Base-by-base conservation (phyloP, 306 rosid genomes). In the Psophocarpus tetragonolobus region DNA sequence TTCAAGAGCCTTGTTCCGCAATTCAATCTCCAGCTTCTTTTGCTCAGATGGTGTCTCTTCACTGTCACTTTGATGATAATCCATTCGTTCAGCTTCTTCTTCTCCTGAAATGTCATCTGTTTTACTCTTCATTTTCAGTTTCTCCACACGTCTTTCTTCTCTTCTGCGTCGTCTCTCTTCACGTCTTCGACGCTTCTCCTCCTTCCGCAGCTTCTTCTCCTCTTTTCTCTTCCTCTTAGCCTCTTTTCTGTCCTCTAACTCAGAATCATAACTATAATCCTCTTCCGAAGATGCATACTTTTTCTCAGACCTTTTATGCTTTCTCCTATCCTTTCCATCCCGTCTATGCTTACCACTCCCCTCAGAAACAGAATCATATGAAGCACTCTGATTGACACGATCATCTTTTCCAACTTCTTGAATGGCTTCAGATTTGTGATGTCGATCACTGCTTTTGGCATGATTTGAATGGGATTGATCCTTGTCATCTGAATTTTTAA, bases 1-100 rank as follows among this genome's bases (percentile, higher is more conserved):
- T 83, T 96, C 97, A 4, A 96, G 93, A 75, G 99, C 99, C 96
- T 92, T 92, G 61, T 91, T 92, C 71, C 99, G 90, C 13, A 96
- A 81, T 85, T 90, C 98, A 45, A 91, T 88, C 91, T 95, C 98
- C 57, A 95, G 96, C 84, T 83, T 95, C 77, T 74, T 88, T 82
- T 86, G 97, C 76, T 86, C 93, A 61, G 79, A 53, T 45, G 80
- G 81, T 1, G 74, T 64, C 70, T 88, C 91, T 57, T 87, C 96
- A 81, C 81, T 58, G 48, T 87, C 93, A 75, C 87, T 89, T 60
- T 74, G 81, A 83, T 72, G 77, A 78, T 81, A 62, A 83, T 81
- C 97, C 57, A 39, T 84, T 76, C 78, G 88, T 36, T 73, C 84
- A 58, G 65, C 79, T 68, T 67, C 86, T 8, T 76, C 91, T 5